Base-by-base conservation (phyloP, 176 grass and related monocot genomes). In the Oryza punctata region DNA sequence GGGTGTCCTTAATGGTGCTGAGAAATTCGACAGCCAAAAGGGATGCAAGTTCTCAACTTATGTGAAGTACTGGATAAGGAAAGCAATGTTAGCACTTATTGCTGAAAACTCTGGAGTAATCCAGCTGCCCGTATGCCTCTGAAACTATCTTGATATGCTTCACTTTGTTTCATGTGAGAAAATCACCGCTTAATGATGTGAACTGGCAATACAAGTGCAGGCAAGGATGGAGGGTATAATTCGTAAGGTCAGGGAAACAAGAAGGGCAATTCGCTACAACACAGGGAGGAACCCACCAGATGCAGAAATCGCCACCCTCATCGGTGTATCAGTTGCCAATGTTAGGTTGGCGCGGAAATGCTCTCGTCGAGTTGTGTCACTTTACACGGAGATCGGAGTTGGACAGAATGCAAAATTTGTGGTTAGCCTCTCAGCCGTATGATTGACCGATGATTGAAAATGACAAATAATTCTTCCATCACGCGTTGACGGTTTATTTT, bases 1-100 rank as follows among this genome's bases (percentile, higher is more conserved):
- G 44, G 96, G 93, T n/a, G 91, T 98, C 32, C 91, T 98, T 40
- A 84, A 89, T 70, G 96, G 96, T 11, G 91, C 93, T 0, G 96
- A 95, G 80, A 98, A 84, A 81, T 98, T 93, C 70, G 89, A 95
- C 80, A 87, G 63, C 64, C 77, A 77, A 27, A 91, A 84, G 67
- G 96, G 93, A 35, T 88, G 77, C 82, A 91, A 88, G 60, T 98
- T 98, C 89, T 95, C 96, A 44, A 91, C 89, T 2, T 98, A 98
- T 74, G 81, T 95, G 46, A 86, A 88, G 81, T 93, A 95, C 78
- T 98, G 96, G 93, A 98, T 98, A 50, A 89, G 89, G 83, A 98
- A 95, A 86, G 80, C 91, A 59, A 93, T 95, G 82, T 76, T 95
- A 60, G 85, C 91, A 26, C 73, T 89, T 30, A 86, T 98, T 10